Evolutionary conservation across 169 alveolate genomes (phyloP).

Genomic region (Plasmodium reichenowi): DNA sequence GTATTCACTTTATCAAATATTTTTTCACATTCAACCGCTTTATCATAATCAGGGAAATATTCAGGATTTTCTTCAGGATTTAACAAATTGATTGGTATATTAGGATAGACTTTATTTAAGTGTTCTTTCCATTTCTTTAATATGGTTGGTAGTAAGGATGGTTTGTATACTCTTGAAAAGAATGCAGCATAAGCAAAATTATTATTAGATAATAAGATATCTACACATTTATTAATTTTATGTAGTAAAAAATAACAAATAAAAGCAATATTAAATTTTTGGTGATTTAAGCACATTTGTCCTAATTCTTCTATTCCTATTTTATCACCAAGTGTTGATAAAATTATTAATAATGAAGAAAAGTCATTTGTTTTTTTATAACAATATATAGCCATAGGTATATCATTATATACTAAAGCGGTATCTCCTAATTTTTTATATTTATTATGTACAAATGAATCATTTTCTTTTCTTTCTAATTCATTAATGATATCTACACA

Average conservation of each 20-base stretch:
- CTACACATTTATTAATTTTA: constrained; percentile 81
- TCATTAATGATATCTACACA: constrained; percentile 86
- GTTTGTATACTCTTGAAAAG: constrained; percentile 83
- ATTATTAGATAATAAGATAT: constrained; percentile 75
- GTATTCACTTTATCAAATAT: constrained; percentile 63
- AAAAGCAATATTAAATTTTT: constrained; percentile 81
- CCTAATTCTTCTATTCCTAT: constrained; percentile 76
- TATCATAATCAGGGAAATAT: constrained; percentile 64
- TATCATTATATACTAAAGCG: constrained; percentile 82
- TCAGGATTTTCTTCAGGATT: constrained; percentile 74
- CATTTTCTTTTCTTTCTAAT: constrained; percentile 79
- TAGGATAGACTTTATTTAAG: constrained; percentile 37
- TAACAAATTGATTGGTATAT: constrained; percentile 21
- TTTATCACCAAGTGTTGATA: constrained; percentile 81
- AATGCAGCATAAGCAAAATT: constrained; percentile 83
- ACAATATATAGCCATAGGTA: constrained; percentile 85
- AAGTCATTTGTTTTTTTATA: constrained; percentile 82
- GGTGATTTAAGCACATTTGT: constrained; percentile 71
- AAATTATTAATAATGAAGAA: constrained; percentile 80
- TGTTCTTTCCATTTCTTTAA: constrained; percentile 79
- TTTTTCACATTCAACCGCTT: constrained; percentile 68
- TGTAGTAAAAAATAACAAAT: constrained; percentile 82
- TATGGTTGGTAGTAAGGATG: constrained; percentile 76
- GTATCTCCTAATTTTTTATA: constrained; percentile 88
- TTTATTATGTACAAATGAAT: constrained; percentile 79